Conservation (phyloP, 2,329 filamentous ascomycete genomes). For the Penicillium sp. region DNA sequence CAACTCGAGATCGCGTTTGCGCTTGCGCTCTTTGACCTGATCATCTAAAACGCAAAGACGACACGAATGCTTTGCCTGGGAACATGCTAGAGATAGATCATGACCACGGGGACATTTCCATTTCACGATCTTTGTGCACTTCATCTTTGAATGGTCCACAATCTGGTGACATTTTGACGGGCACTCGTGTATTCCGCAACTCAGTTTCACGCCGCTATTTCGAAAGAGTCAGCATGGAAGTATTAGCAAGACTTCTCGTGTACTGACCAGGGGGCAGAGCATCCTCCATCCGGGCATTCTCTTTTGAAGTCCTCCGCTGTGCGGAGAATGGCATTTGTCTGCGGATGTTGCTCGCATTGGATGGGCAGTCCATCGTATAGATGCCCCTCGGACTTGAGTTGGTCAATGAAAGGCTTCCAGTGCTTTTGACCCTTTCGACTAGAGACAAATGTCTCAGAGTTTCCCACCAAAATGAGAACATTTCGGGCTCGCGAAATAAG, state of each 20-base stretch:
- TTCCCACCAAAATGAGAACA: slow-evolving; percentile 67
- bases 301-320: slow-evolving; percentile 58
- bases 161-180: slow-evolving; percentile 61
- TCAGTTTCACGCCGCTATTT: slow-evolving; percentile 46
- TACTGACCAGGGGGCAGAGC: slow-evolving; percentile 58
- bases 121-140: slow-evolving; percentile 45
- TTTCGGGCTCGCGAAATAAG: slow-evolving; percentile 66
- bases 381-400: slow-evolving; percentile 51
- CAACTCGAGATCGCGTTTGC: slow-evolving; percentile 51
- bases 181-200: slow-evolving; percentile 61
- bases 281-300: slow-evolving; percentile 69
- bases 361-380: slow-evolving; percentile 62
- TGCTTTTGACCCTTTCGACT: slow-evolving; percentile 56
- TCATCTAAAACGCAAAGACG: slow-evolving; percentile 53
- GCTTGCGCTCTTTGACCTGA: slow-evolving; percentile 43
- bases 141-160: slow-evolving; percentile 57
- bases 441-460: slow-evolving; percentile 63
- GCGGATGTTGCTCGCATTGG: slow-evolving; percentile 59
- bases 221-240: background rate
- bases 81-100: slow-evolving; percentile 49
- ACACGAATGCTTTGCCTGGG: slow-evolving; percentile 44
- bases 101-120: slow-evolving; percentile 56
- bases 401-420: slow-evolving; percentile 60
- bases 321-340: slow-evolving; percentile 48
- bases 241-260: background rate